phyloP scores from a whole-genome alignment of 257 asterid genomes.

The Ligustrum vulgare region DNA sequence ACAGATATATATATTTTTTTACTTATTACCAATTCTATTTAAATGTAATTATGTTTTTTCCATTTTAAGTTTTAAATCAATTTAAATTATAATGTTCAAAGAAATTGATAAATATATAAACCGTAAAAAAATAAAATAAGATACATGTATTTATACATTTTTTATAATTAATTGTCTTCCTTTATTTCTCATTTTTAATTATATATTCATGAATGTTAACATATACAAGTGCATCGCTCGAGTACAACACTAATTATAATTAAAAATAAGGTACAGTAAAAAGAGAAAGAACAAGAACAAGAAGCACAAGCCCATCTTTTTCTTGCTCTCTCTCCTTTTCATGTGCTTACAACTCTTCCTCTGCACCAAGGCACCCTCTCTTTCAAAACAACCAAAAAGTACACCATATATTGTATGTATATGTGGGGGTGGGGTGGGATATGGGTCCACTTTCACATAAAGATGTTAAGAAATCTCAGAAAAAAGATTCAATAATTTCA shows the following conservation, averaged over 20 bases:
- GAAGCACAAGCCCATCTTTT: slow-evolving; percentile 49
- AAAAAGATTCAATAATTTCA: slow-evolving; percentile 27
- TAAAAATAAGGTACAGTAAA: slow-evolving; percentile 29
- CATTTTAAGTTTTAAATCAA: no score
- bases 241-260: not conserved
- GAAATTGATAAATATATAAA: no score
- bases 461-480: slow-evolving; percentile 18
- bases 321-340: slow-evolving; percentile 80
- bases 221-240: no score
- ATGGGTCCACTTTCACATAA: slow-evolving; percentile 17
- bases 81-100: no score
- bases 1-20: no score
- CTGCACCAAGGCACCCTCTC: slow-evolving; percentile 35
- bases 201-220: no score
- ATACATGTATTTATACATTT: no score
- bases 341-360: slow-evolving; percentile 36
- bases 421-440: not conserved
- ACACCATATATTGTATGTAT: slow-evolving; percentile 10
- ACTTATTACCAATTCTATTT: no score
- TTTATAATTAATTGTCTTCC: no score
- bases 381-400: slow-evolving; percentile 35
- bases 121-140: no score
- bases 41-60: no score
- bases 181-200: no score
- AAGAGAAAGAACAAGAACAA: slow-evolving; percentile 31